Evolutionary conservation across 2,329 filamentous ascomycete genomes (phyloP).

Genomic region (Tolypocladium ovalisporum): DNA sequence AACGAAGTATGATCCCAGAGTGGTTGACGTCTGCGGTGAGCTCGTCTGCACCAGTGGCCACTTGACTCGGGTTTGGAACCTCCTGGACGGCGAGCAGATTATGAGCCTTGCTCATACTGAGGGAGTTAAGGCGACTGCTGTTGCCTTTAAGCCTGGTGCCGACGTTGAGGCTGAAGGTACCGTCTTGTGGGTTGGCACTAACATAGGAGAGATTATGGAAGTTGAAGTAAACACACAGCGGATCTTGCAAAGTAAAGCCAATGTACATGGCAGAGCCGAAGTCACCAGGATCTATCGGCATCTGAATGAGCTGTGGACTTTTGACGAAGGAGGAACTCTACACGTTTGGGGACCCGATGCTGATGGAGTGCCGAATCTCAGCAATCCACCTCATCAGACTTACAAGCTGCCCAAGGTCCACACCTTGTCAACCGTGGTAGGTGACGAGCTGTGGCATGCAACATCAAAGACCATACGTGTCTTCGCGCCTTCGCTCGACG

Average conservation of each 20-base stretch:
- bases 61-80: slow-evolving; percentile 79
- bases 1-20: slow-evolving; percentile 76
- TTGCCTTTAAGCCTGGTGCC: slow-evolving; percentile 75
- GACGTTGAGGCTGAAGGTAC: slow-evolving; percentile 72
- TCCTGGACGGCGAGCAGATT: slow-evolving; percentile 69
- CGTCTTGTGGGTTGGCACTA: slow-evolving; percentile 83
- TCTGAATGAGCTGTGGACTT: slow-evolving; percentile 82
- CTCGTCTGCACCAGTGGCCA: slow-evolving; percentile 79
- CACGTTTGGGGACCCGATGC: slow-evolving; percentile 76
- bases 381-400: slow-evolving; percentile 57
- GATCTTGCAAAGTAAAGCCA: slow-evolving; percentile 56
- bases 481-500: slow-evolving; percentile 62
- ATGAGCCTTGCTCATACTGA: slow-evolving; percentile 79
- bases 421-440: slow-evolving; percentile 81
- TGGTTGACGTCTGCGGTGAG: slow-evolving; percentile 81
- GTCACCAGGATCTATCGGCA: slow-evolving; percentile 79
- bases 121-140: slow-evolving; percentile 67
- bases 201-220: slow-evolving; percentile 78
- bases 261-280: slow-evolving; percentile 67
- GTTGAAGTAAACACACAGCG: slow-evolving; percentile 68
- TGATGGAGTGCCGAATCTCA: slow-evolving; percentile 62
- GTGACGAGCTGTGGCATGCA: slow-evolving; percentile 77
- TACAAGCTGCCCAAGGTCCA: slow-evolving; percentile 74
- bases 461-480: slow-evolving; percentile 79
- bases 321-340: slow-evolving; percentile 81